Conservation (phyloP, 164 flowering plant species). For the Kalanchoe fedtschenkoi region DNA sequence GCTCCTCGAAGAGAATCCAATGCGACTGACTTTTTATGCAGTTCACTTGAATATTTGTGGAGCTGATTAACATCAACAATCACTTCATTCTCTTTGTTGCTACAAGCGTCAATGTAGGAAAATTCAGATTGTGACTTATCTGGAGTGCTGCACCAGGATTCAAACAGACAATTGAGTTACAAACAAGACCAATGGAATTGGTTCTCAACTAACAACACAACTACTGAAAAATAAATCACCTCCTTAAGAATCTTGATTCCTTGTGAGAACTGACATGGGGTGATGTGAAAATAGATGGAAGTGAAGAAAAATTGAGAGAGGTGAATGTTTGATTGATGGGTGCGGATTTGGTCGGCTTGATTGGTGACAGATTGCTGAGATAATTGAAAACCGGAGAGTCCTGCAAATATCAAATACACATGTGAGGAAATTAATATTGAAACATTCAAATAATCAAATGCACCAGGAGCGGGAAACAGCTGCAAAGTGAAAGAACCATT, state of each 20-base stretch:
- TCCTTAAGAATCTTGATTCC: conserved; percentile 50
- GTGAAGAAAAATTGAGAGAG: conserved; percentile 59
- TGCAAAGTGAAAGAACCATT: neutral
- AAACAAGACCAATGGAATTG: neutral
- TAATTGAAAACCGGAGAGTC: conserved; percentile 90
- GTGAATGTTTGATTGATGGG: conserved; percentile 57
- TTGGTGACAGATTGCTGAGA: conserved; percentile 86
- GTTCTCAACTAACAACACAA: neutral
- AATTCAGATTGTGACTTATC: conserved; percentile 45
- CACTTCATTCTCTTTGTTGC: conserved; percentile 16
- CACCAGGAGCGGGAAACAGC: neutral
- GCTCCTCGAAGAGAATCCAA: conserved; percentile 19
- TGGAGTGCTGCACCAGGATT: conserved; percentile 41
- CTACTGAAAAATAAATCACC: conserved; percentile 25
- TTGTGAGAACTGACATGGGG: conserved; percentile 58
- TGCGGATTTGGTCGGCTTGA: conserved; percentile 61
- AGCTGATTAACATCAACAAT: conserved; percentile 16
- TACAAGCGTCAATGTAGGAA: conserved; percentile 26
- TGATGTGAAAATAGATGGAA: conserved; percentile 81
- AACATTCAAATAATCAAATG: neutral
- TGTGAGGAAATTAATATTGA: neutral
- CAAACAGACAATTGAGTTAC: conserved; percentile 1
- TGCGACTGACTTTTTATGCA: conserved; percentile 23
- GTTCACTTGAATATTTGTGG: conserved; percentile 17
- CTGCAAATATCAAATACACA: conserved; percentile 31